Conservation (phyloP, 768 basidiomycete species). For the Rubroboletus pulcherrimus region DNA sequence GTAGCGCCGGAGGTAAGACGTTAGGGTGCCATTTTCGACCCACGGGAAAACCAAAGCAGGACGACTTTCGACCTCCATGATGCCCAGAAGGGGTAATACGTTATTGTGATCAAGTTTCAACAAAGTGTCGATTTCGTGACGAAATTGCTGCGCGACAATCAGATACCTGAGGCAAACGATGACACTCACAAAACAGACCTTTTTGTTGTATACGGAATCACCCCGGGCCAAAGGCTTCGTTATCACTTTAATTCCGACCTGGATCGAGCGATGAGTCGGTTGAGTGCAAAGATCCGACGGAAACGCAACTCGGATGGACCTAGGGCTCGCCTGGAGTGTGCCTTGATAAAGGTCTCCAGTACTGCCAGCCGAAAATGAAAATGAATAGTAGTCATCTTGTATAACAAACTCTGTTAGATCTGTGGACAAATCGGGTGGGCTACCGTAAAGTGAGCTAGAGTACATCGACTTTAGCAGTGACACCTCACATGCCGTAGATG, state of each 20-base stretch:
- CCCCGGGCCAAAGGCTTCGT: too few relatives aligned
- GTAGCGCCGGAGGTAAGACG: background rate
- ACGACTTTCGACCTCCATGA: background rate
- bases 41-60: background rate
- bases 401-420: background rate
- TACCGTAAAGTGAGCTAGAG: background rate
- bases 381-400: background rate
- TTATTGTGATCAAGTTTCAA: background rate
- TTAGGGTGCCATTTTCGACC: background rate
- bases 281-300: background rate
- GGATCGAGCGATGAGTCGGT: background rate
- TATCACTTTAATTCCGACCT: background rate
- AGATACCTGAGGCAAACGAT: background rate
- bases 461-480: background rate
- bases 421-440: background rate
- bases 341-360: background rate
- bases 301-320: background rate
- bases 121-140: background rate
- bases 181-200: background rate
- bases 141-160: background rate
- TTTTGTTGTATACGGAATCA: too few relatives aligned
- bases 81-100: background rate
- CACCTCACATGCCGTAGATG: background rate
- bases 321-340: background rate
- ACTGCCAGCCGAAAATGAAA: background rate